phyloP scores from a whole-genome alignment of 2,329 filamentous ascomycete species.

The Cercospora sesami region DNA sequence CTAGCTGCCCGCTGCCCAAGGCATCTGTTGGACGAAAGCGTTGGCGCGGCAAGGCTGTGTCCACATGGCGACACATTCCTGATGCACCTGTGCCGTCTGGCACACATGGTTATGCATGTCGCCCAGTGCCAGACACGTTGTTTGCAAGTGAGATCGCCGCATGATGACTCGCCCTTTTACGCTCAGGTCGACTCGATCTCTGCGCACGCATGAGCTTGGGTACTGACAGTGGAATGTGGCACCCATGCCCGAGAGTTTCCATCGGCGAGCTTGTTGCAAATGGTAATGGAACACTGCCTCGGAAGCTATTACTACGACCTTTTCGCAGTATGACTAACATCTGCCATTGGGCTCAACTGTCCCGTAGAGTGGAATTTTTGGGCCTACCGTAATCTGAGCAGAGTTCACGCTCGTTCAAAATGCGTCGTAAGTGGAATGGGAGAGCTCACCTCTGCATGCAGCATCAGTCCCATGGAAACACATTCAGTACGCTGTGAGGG shows the following conservation, averaged over 20 bases:
- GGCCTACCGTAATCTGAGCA: not conserved
- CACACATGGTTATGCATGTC: constrained; percentile 7
- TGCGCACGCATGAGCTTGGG: constrained; percentile 5
- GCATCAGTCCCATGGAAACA: not conserved
- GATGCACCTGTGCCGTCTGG: constrained; percentile 7
- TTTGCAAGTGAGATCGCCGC: not conserved
- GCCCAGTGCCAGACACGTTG: constrained; percentile 10
- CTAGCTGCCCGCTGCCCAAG: not conserved
- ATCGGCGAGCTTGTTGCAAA: not conserved
- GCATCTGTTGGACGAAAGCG: constrained; percentile 12
- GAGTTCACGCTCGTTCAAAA: not conserved
- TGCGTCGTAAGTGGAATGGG: not conserved
- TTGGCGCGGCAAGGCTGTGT: constrained; percentile 13
- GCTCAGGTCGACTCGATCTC: constrained; percentile 7
- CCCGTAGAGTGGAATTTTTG: not conserved
- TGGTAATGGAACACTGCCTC: not conserved
- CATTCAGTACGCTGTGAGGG: not conserved
- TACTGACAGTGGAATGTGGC: not conserved
- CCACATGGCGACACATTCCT: constrained; percentile 13
- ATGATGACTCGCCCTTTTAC: constrained; percentile 2
- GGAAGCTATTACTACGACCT: constrained; percentile 6
- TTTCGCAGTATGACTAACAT: constrained; percentile 6
- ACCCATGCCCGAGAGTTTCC: not conserved
- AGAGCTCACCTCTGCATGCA: not conserved
- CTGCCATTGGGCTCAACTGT: not conserved